phyloP scores from a whole-genome alignment of 1,284 basidiomycete genomes.

The Coniferiporia sulphurascens region DNA sequence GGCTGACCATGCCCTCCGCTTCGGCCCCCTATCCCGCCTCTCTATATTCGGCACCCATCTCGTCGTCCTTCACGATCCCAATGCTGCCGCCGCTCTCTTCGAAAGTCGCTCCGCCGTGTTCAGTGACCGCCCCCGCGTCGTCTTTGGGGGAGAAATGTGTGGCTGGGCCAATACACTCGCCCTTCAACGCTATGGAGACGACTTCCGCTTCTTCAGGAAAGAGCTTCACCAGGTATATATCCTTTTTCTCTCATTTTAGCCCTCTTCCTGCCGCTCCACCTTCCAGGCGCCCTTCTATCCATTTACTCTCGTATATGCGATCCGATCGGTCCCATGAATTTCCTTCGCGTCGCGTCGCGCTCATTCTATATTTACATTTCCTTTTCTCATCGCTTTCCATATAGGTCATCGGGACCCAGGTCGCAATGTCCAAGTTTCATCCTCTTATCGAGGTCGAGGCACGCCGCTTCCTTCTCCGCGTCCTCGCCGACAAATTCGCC shows the following conservation, averaged over 20 bases:
- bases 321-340: neutral
- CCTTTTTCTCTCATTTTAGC: neutral
- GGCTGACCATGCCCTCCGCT: conserved; percentile 4
- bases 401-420: conserved; percentile 9
- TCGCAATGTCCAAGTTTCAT: conserved; percentile 14
- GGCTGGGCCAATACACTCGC: conserved; percentile 17
- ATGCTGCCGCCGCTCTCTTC: conserved; percentile 7
- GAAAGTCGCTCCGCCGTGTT: conserved; percentile 17
- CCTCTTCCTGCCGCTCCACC: neutral
- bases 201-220: conserved; percentile 12
- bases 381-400: neutral
- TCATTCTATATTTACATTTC: neutral
- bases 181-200: conserved; percentile 11
- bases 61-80: conserved; percentile 14
- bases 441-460: conserved; percentile 17
- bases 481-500: conserved; percentile 1
- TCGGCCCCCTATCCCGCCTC: conserved; percentile 13
- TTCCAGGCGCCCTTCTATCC: neutral
- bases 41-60: conserved; percentile 16
- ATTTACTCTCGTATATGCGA: neutral
- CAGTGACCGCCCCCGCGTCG: conserved; percentile 13
- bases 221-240: conserved; percentile 9
- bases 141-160: conserved; percentile 15
- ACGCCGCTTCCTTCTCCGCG: conserved; percentile 13
- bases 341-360: neutral